Base-by-base conservation (phyloP, 176 grass and related monocot genomes). In the Alopecurus myosuroides region DNA sequence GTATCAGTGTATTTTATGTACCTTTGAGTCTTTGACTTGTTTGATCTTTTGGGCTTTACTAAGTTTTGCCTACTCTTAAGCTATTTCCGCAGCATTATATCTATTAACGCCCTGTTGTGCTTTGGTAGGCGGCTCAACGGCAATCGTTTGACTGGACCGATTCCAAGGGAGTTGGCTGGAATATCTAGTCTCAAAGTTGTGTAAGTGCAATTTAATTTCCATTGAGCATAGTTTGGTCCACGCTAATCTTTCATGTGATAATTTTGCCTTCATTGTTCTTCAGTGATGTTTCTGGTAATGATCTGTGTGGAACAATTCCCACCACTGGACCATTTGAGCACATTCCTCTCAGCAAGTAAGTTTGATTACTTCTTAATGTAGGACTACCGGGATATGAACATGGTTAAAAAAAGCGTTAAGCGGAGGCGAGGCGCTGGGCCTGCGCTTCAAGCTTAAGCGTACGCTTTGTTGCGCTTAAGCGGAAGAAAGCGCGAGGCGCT, bases 271-370 rank as follows among this genome's bases (percentile, higher is more conserved):
- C 58, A 41, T 88, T 87, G 37, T 76, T 53, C 65, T 92, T 70
- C 88, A 99, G 97, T 84, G 94, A 99, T 78, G 90, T 99, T 80
- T 94, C 97, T 52, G 89, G 86, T 37, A 99, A 99, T 83, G 86
- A 97, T 79, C 85, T 99, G 40, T 94, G 94, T 40, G 94, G 97
- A 84, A 96, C 97, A 28, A 99, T 99, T 91, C 97, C 97, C 25
- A 92, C 94, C 0, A 90, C 94, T 48, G 90, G 94, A 56, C 92
- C 94, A 86, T 99, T 99, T 84, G 97, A 97, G 41, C 94, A 75
- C 77, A 97, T 99, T 85, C 88, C 94, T 39, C 84, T 99, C 79
- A 91, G 77, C 94, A 99, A 99, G 97, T 99, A 99, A 87, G 88
- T 93, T 75, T 28, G 20, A 58, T n/a, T 73, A 23, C 37, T 64